Base-by-base conservation (phyloP, 1,139 yeast genomes). In the Diutina rugosa region DNA sequence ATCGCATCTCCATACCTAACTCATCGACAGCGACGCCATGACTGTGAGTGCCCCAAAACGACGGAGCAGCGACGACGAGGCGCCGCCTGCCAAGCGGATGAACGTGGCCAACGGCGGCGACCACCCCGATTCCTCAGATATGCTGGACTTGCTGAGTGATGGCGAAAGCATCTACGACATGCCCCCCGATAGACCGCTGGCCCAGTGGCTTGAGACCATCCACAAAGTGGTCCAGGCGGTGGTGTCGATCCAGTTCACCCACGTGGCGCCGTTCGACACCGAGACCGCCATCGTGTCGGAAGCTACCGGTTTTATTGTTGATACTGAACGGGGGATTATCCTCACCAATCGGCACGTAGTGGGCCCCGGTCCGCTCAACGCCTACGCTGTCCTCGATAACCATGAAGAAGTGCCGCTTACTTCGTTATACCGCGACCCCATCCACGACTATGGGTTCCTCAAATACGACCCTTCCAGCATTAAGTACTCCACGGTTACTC, bases 281-380 rank as follows among this genome's bases (percentile, higher is more conserved):
- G 98, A 91, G 63, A 71, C 84, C 1, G 84, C 96, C 1, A 71
- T 86, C 47, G 90, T 87, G 26, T 85, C 95, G 60, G 96, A 90
- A 67, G 97, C 97, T 18, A 89, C 97, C 1, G 98, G 97, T 6
- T 90, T 91, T 68, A 90, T 91, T n/a, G 97, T 91, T 12, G 97
- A 91, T 68, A 78, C 91, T 3, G 74, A 78, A 57, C 70, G 81
- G 51, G 98, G 98, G 9, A 79, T 90, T 60, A 90, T 91, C 59
- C 76, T 91, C 66, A 91, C 97, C 14, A 91, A 91, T 71, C 80
- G 97, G 67, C 97, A 90, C 67, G 97, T 90, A 54, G 96, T 90
- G 51, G 96, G 97, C 1, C 90, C 96, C 0, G 97, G 97, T 9
- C 97, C 97, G 1, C 90, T 91, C 66, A 80, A 84, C 54, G 97